Evolutionary conservation across 129 eudicot genomes (phyloP), one percentile per base, ranked within the genome.

Genomic region (Arctium minus): DNA sequence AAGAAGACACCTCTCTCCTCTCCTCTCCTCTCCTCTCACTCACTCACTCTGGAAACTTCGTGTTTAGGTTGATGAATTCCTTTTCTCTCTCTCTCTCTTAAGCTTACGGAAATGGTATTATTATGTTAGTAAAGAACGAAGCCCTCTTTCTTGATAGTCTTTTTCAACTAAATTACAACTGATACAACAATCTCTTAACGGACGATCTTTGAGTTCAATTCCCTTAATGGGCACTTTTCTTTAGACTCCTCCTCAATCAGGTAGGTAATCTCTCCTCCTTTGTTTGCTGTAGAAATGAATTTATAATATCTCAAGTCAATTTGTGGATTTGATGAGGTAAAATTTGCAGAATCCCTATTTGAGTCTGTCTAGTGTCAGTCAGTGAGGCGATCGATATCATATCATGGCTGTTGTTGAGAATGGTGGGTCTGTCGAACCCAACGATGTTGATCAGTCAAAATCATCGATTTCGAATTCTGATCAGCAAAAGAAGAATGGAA

Each of bases 321-420:
- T 71, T 39, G 13, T 12, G 81, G 42, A 68, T 32, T 72, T 35
- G 56, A 80, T 46, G 22, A 56, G 64, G 70, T 33, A 42, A 48
- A 80, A 50, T 80, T 81, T 75, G 75, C 76, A 8, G 35, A 82
- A 74, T 17, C 36, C 70, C 70, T 17, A 40, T 82, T 72, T 50
- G 42, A 36, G 27, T 22, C 27, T 22, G 74, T 1, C 31, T 33
- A 33, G 83, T 72, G 83, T 80, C 50, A 65, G 72, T 80, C 3
- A 71, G 70, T 80, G 80, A 76, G 36, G 68, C 6, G 81, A 72
- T 79, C 80, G 81, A 85, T 8, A 75, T 44, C 50, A 44, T 7
- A 33, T 83, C 86, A 93, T 93, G 97, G 95, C 93, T 48, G 86
- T 93, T 81, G 91, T 90, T 62, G 97, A 90, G 76, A 92, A 90